Evolutionary conservation across 1,284 basidiomycete species (phyloP).

Genomic region (Apiotrichum domesticum): DNA sequence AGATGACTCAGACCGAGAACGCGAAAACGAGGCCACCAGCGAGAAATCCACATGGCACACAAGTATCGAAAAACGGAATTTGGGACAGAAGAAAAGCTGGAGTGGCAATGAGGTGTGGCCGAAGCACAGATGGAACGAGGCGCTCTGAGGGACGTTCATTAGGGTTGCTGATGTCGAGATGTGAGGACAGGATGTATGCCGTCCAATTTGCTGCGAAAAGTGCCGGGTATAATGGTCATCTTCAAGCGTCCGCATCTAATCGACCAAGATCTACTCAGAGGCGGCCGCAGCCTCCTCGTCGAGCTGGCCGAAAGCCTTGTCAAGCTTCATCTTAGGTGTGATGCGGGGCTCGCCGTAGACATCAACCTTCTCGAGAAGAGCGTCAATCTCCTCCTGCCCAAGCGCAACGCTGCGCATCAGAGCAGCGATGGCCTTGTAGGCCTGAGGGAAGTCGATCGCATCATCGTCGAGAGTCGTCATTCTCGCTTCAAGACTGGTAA

Average conservation of each 20-base stretch:
- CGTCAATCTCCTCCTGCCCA: conserved; percentile 53
- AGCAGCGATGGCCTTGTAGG: conserved; percentile 66
- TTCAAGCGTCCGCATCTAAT: conserved; percentile 5
- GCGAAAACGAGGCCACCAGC: too few species aligned
- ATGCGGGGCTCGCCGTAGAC: conserved; percentile 36
- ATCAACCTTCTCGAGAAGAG: conserved; percentile 44
- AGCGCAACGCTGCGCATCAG: conserved; percentile 64
- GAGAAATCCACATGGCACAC: too few species aligned
- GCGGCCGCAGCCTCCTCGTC: conserved; percentile 32
- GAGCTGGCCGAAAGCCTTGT: conserved; percentile 31
- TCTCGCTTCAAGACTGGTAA: conserved; percentile 56
- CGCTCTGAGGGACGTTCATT: not conserved
- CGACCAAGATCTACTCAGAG: conserved; percentile 2
- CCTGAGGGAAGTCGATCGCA: conserved; percentile 80
- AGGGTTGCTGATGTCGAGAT: not conserved
- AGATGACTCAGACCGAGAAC: too few species aligned
- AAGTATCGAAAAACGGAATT: too few species aligned
- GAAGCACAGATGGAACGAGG: not conserved
- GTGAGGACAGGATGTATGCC: not conserved
- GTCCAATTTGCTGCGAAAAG: not conserved
- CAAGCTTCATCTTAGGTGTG: conserved; percentile 40
- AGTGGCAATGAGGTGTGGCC: too few species aligned
- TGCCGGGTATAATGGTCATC: conserved; percentile 7
- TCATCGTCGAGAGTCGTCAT: conserved; percentile 78
- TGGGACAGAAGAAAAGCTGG: too few species aligned